A percentile compares a stretch with the other conserved stretches of the same genome.
Conservation (phyloP, 2,329 filamentous ascomycete genomes). For the Penicillium sp. region DNA sequence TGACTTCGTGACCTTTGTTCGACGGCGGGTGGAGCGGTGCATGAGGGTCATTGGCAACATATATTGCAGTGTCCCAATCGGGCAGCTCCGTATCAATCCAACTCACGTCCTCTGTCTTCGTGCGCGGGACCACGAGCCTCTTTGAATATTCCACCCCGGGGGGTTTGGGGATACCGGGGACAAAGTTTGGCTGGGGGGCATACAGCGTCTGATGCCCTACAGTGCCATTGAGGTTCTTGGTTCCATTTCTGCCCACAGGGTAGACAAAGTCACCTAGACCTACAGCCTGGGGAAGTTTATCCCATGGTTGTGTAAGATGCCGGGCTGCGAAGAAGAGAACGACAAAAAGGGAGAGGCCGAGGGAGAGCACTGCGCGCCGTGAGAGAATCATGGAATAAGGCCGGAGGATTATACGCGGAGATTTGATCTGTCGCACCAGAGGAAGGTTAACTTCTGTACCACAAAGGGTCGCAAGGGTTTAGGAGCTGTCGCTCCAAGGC, state of each 20-base stretch:
- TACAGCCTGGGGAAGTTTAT: conserved; percentile 34
- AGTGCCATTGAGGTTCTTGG: conserved; percentile 18
- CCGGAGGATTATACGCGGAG: conserved; percentile 9
- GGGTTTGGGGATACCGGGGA: conserved; percentile 42
- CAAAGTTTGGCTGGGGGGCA: conserved; percentile 33
- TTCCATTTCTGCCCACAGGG: conserved; percentile 11
- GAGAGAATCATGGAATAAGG: conserved; percentile 32
- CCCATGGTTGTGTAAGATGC: conserved; percentile 35
- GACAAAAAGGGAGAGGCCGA: conserved; percentile 34
- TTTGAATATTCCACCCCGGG: conserved; percentile 54
- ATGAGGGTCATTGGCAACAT: conserved; percentile 54
- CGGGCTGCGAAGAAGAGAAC: conserved; percentile 31
- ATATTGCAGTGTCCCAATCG: conserved; percentile 50
- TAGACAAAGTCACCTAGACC: conserved; percentile 37
- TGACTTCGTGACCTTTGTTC: conserved; percentile 64
- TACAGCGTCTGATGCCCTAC: conserved; percentile 21
- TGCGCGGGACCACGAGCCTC: conserved; percentile 55
- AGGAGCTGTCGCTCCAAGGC: background rate
- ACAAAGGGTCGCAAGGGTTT: background rate
- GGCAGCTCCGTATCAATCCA: conserved; percentile 58
- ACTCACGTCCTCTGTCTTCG: conserved; percentile 51
- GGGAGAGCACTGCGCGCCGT: conserved; percentile 31
- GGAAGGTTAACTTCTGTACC: conserved; percentile 9
- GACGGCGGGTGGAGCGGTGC: conserved; percentile 53
- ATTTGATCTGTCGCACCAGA: conserved; percentile 16